phyloP scores from a whole-genome alignment of 768 basidiomycete species.

The Kwoniella bestiolae region DNA sequence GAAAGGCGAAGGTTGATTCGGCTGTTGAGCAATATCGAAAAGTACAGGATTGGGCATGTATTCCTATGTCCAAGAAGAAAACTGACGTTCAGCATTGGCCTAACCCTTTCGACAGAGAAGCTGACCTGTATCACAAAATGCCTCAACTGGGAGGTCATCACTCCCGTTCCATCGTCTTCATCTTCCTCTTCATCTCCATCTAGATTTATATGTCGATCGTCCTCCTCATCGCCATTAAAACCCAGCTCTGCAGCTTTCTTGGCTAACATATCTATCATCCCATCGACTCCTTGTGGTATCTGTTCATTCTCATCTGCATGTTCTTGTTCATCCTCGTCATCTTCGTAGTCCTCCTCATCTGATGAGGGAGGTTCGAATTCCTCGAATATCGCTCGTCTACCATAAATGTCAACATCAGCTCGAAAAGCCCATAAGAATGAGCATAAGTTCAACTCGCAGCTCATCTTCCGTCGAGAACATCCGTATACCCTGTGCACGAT shows the following conservation, averaged over 20 bases:
- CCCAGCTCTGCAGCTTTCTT: conserved; percentile 29
- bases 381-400: conserved; percentile 67
- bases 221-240: conserved; percentile 12
- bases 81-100: too few relatives aligned
- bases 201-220: background rate
- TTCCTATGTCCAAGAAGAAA: conserved; percentile 65
- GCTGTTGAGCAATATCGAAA: conserved; percentile 67
- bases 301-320: conserved; percentile 21
- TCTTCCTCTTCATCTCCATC: background rate
- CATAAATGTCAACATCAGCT: too few relatives aligned
- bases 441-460: conserved; percentile 59
- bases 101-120: too few relatives aligned
- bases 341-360: conserved; percentile 46
- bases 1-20: conserved; percentile 37
- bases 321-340: conserved; percentile 19
- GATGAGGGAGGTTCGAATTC: conserved; percentile 68
- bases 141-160: conserved; percentile 82
- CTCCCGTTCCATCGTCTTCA: conserved; percentile 58
- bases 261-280: conserved; percentile 15
- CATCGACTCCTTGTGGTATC: conserved; percentile 12
- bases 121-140: conserved; percentile 94
- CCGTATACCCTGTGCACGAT: conserved; percentile 91
- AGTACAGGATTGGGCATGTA: conserved; percentile 80
- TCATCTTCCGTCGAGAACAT: conserved; percentile 78
- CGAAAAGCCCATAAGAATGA: background rate